Evolutionary conservation across 2,329 filamentous ascomycete genomes (phyloP).

Genomic region (Xylariomycetidae sp.): DNA sequence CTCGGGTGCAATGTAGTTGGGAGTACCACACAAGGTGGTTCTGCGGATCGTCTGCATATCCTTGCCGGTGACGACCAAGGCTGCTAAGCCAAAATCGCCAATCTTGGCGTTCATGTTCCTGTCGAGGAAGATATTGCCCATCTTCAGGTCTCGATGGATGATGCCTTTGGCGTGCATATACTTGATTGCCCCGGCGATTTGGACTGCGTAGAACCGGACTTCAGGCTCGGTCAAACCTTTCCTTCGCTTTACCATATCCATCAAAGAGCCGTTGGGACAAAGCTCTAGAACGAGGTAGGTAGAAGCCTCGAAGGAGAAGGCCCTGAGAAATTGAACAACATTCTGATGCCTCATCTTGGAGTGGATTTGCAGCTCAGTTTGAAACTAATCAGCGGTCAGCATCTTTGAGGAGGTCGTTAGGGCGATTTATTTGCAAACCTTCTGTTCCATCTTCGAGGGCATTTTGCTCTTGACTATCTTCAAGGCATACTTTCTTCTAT

Average conservation of each 20-base stretch:
- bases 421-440: constrained; percentile 48
- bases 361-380: constrained; percentile 91
- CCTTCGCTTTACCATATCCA: constrained; percentile 94
- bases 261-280: constrained; percentile 91
- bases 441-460: constrained; percentile 79
- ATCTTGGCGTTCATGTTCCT: constrained; percentile 96
- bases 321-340: constrained; percentile 91
- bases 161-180: constrained; percentile 96
- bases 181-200: constrained; percentile 95
- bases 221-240: constrained; percentile 90
- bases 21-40: constrained; percentile 92
- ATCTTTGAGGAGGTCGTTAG: background rate
- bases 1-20: constrained; percentile 97
- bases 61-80: constrained; percentile 83
- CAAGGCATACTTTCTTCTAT: constrained; percentile 65
- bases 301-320: constrained; percentile 82
- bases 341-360: constrained; percentile 96
- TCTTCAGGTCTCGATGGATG: constrained; percentile 94
- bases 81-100: constrained; percentile 93
- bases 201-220: constrained; percentile 87
- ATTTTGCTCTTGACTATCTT: constrained; percentile 83
- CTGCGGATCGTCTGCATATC: constrained; percentile 81
- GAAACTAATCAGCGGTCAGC: too few relatives aligned
- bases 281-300: constrained; percentile 94
- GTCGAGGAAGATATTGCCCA: constrained; percentile 96